Evolutionary conservation across 148 eudicot species (phyloP).

Genomic region (Rhododendron vialii): DNA sequence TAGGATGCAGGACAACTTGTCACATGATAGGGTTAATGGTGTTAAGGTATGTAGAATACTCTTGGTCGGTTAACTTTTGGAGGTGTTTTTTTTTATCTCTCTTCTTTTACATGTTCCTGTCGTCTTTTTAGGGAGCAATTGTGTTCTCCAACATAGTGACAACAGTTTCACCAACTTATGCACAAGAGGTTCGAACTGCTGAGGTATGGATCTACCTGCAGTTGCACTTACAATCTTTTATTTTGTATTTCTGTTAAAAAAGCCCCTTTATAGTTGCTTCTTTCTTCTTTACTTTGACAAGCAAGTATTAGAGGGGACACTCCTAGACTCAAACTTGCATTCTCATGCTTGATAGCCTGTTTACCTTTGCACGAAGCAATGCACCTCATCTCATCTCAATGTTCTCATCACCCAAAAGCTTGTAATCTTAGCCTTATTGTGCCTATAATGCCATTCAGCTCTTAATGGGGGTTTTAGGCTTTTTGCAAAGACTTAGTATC

Average conservation of each 20-base stretch:
- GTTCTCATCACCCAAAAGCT: background rate
- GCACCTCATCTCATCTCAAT: background rate
- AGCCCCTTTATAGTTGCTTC: background rate
- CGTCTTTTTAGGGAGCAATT: constrained; percentile 70
- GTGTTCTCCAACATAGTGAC: constrained; percentile 98
- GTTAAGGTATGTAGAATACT: constrained; percentile 58
- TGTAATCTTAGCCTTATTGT: background rate
- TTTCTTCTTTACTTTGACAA: background rate
- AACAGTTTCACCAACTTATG: constrained; percentile 94
- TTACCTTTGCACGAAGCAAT: background rate
- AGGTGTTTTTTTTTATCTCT: constrained; percentile 3
- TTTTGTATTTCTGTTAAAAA: background rate
- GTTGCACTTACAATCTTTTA: background rate
- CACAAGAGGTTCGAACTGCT: constrained; percentile 73
- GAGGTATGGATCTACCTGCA: constrained; percentile 49
- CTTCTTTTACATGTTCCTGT: constrained; percentile 7
- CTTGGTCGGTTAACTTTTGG: background rate
- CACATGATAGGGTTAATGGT: constrained; percentile 67
- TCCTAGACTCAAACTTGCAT: background rate
- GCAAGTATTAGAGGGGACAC: background rate
- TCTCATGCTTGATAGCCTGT: background rate
- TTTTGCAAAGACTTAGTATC: background rate
- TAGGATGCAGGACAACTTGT: constrained; percentile 92
- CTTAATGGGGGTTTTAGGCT: background rate
- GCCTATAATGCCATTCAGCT: background rate